phyloP scores from a whole-genome alignment of 2,329 filamentous ascomycete genomes.

The Aspergillus intermedius region DNA sequence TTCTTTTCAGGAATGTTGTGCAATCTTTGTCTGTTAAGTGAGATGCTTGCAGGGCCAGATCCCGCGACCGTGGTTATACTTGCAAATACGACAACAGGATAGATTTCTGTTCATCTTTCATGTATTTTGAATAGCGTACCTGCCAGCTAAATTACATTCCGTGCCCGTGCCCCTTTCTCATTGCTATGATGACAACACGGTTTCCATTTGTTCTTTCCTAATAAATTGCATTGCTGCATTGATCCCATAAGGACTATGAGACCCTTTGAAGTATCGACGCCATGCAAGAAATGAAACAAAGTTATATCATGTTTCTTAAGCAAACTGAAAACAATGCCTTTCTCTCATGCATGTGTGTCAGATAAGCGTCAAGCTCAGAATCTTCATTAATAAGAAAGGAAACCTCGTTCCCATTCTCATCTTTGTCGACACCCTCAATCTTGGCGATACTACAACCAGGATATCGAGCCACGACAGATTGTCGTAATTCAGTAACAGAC shows the following conservation, averaged over 20 bases:
- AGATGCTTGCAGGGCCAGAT: not conserved
- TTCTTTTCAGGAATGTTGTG: constrained; percentile 35
- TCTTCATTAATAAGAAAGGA: constrained; percentile 62
- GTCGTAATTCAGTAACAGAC: constrained; percentile 57
- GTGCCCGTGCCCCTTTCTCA: no score
- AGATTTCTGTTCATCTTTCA: no score
- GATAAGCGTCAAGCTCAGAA: constrained; percentile 64
- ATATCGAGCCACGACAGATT: constrained; percentile 55
- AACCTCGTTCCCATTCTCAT: constrained; percentile 55
- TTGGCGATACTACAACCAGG: constrained; percentile 53
- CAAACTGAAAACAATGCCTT: constrained; percentile 50
- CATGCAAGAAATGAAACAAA: not conserved
- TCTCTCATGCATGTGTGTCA: constrained; percentile 55
- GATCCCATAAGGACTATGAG: no score
- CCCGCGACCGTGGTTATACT: no score
- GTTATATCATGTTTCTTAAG: constrained; percentile 25
- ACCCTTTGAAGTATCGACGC: no score
- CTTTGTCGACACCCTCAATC: constrained; percentile 61
- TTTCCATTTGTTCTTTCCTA: no score
- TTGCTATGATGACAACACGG: no score
- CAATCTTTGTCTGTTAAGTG: constrained; percentile 20
- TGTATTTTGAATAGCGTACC: no score
- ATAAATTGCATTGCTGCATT: no score
- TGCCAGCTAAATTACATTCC: no score
- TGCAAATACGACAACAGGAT: no score